Conservation (phyloP, 768 basidiomycete genomes). For the Jaapia argillacea region DNA sequence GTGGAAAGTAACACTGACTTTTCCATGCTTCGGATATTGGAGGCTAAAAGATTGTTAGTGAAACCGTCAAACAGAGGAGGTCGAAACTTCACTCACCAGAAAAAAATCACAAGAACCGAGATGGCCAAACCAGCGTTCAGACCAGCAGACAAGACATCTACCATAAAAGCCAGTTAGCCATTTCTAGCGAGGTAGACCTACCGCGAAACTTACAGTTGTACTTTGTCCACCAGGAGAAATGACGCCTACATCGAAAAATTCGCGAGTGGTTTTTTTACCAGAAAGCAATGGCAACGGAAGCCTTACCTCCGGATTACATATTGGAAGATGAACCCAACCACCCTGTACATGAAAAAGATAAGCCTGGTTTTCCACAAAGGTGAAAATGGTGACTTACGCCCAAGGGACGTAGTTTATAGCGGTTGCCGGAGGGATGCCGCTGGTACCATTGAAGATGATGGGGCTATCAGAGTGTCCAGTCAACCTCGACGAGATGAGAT, state of each 20-base stretch:
- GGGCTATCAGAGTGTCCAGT: too few species aligned
- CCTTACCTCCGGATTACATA: slow-evolving; percentile 28
- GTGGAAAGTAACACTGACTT: too few species aligned
- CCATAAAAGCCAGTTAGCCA: not conserved
- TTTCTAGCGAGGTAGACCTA: not conserved
- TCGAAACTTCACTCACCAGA: slow-evolving; percentile 40
- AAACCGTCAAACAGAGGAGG: too few species aligned
- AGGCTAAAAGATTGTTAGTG: too few species aligned
- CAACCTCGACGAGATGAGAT: too few species aligned
- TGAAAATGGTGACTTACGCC: too few species aligned
- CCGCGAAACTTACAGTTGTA: slow-evolving; percentile 27
- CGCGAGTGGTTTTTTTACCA: too few species aligned
- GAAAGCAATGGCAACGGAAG: too few species aligned
- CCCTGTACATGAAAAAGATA: too few species aligned
- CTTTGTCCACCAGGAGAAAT: slow-evolving; percentile 16
- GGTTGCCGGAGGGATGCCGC: slow-evolving; percentile 30
- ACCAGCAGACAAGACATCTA: slow-evolving; percentile 28
- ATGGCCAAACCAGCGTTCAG: slow-evolving; percentile 18
- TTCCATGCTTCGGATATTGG: slow-evolving; percentile 5
- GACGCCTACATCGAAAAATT: too few species aligned
- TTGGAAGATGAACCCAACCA: slow-evolving; percentile 14
- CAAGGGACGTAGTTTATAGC: slow-evolving; percentile 35
- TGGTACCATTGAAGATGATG: slow-evolving; percentile 23
- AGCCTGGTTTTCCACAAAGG: too few species aligned
- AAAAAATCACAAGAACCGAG: slow-evolving; percentile 19